These are phyloP conservation scores for Saccharomycopsis babjevae DNA, from an alignment of 805 yeast species.

Conservation along the genomic window DNA sequence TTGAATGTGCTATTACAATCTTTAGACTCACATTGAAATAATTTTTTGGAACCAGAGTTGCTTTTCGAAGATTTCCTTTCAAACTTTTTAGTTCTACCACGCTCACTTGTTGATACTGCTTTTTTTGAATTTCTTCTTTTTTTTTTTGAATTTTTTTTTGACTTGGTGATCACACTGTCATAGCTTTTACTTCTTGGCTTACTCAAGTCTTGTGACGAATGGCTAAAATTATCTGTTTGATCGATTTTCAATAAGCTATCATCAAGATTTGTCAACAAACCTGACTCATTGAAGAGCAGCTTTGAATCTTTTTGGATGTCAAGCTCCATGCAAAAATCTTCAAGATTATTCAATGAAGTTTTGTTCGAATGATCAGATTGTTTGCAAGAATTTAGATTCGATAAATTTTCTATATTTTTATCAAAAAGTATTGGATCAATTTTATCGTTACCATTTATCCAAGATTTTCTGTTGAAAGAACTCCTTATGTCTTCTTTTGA, in stretches of 20 bases:
- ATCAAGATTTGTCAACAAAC: no score
- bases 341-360: no score
- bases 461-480: no score
- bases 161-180: neutral
- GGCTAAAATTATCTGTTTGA: neutral
- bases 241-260: no score
- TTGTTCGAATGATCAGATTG: no score
- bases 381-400: neutral
- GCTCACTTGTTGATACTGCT: constrained; percentile 1
- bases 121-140: neutral
- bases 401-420: neutral
- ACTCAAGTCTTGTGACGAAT: neutral
- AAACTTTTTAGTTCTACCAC: neutral
- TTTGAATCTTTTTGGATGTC: no score
- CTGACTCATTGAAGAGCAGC: no score
- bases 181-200: neutral
- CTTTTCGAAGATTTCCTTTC: neutral
- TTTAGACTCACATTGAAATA: constrained; percentile 26
- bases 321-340: no score
- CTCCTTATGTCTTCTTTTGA: no score
- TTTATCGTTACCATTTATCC: neutral
- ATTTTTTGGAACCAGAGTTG: constrained; percentile 23
- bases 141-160: neutral
- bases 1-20: constrained; percentile 37
- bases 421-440: neutral